Conservation (phyloP, 192 early-diverging fungal species). For the Powellomyces hirtus region DNA sequence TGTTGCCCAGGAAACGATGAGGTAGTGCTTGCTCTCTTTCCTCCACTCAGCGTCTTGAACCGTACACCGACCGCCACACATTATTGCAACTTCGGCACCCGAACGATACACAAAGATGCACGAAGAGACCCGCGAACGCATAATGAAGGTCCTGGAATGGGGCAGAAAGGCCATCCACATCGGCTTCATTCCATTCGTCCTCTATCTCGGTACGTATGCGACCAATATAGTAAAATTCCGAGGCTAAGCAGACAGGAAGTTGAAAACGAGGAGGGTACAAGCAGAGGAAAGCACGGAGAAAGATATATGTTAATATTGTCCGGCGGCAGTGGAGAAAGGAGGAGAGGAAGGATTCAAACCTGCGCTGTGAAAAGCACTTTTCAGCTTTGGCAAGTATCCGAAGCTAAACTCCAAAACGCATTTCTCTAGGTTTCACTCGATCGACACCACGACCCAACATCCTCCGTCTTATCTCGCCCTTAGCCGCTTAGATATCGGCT, state of each 20-base stretch:
- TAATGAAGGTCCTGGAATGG: conserved; percentile 45
- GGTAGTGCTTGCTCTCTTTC: too few species aligned
- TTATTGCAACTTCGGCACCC: too few species aligned
- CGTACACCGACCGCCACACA: too few species aligned
- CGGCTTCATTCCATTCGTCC: conserved; percentile 50
- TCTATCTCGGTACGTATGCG: conserved; percentile 52
- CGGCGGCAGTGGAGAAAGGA: not conserved
- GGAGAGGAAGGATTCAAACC: not conserved
- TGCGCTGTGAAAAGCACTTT: not conserved
- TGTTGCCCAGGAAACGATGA: too few species aligned
- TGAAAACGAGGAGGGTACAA: not conserved
- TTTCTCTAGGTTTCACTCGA: conserved; percentile 39
- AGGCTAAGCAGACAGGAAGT: not conserved
- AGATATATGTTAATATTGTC: not conserved
- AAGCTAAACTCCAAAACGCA: not conserved
- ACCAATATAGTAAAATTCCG: not conserved
- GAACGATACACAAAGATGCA: conserved; percentile 37
- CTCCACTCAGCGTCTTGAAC: too few species aligned
- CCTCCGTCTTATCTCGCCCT: conserved; percentile 45
- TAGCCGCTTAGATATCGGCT: conserved; percentile 42
- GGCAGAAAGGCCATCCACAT: conserved; percentile 40
- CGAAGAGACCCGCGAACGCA: conserved; percentile 51
- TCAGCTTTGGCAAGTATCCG: too few species aligned
- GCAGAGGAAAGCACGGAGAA: too few species aligned
- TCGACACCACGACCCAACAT: conserved; percentile 40